Base-by-base conservation (phyloP, 2,329 filamentous ascomycete genomes). In the Epichloe festucae region DNA sequence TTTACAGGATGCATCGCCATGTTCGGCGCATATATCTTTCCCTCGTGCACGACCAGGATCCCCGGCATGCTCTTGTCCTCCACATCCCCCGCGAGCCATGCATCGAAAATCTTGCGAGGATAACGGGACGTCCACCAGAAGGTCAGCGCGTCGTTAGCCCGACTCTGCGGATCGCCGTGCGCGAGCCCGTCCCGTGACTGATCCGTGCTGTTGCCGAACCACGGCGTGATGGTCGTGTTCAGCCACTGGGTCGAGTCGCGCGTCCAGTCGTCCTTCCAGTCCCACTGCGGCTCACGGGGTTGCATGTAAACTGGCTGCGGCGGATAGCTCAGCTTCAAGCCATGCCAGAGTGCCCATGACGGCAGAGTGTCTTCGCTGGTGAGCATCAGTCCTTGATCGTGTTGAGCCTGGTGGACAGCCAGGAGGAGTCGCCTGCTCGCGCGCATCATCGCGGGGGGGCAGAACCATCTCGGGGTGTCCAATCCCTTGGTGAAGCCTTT, bases 1-100 rank as follows among this genome's bases (percentile, higher is more conserved):
- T 70, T 70, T 50, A 67, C 60, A 17, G 67, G 67, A 58, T 70
- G 68, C 57, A 70, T 55, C 15, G 65, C 55, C 39, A 69, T 59
- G 46, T 67, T 67, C 10, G 68, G 67, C 45, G 58, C 56, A 43
- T 63, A 69, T 2, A 67, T 52, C 51, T 61, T 50, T 4, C 62
- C 66, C 7, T 63, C 60, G 34, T 59, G 48, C 11, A 56, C 56
- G n/a, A 57, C 51, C 42, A 69, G 53, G 31, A 65, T 49, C 46
- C 58, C 62, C 35, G 67, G 60, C 51, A 62, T 48, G 17, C 55
- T 53, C 12, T 52, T 55, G 1, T 52, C 56, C 14, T 54, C 47
- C 15, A 55, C 50, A 23, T 62, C 54, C 35, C 2, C 2, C 2
- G 57, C 58, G 40, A 63, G 59, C 67, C 67, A 70, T 11, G 58